These are phyloP conservation scores for Bauhinia variegata DNA, from an alignment of 306 rosid species.

Conservation along the genomic window DNA sequence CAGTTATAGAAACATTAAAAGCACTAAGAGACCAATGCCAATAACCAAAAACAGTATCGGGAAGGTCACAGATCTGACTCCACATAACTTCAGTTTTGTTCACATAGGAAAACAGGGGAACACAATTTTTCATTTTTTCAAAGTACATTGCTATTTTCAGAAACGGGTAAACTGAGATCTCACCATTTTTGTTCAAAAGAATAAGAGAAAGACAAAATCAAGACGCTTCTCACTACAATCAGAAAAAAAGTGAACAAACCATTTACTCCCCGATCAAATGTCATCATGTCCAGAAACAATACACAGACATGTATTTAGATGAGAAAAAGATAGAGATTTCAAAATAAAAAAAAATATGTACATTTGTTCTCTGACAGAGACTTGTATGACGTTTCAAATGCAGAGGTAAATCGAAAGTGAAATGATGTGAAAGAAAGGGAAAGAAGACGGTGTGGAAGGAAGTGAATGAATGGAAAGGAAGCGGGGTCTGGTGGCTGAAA, in stretches of 20 bases:
- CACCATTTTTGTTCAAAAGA: slow-evolving; percentile 19
- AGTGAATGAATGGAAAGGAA: neutral
- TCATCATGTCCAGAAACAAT: neutral
- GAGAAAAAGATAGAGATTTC: no score
- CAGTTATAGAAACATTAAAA: slow-evolving; percentile 6
- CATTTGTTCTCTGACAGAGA: slow-evolving; percentile 26
- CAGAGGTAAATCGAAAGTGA: slow-evolving; percentile 36
- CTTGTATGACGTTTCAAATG: slow-evolving; percentile 34
- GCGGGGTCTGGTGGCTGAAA: neutral
- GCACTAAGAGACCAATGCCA: neutral
- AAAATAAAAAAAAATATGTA: no score
- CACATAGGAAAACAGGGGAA: slow-evolving; percentile 9
- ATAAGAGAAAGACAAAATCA: slow-evolving; percentile 12
- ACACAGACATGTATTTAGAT: no score
- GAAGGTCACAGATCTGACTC: slow-evolving; percentile 16
- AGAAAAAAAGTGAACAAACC: neutral
- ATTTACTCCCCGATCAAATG: neutral
- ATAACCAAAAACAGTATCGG: slow-evolving; percentile 5
- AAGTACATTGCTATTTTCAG: slow-evolving; percentile 30
- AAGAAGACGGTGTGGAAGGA: slow-evolving; percentile 5
- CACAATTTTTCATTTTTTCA: neutral
- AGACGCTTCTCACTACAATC: slow-evolving; percentile 12
- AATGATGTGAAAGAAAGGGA: slow-evolving; percentile 19
- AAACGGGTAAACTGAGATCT: slow-evolving; percentile 11
- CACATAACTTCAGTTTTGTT: slow-evolving; percentile 26